Evolutionary conservation across 78 protist genomes (phyloP), one percentile per base, ranked within the genome.

Genomic region (slime mould (Dictyostelium discoideum)): DNA sequence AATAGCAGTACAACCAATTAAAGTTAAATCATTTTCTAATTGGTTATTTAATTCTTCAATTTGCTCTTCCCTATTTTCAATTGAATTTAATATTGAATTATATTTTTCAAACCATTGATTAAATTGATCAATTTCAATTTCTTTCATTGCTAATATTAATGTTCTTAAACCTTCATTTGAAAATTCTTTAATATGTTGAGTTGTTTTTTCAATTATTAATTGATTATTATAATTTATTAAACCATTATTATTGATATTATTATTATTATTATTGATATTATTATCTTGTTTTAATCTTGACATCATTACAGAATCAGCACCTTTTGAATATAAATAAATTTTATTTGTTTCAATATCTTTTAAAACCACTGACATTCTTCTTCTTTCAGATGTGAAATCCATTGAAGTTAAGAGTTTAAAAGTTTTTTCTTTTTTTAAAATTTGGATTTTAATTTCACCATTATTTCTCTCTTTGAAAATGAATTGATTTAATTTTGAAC

Each of bases 1-100:
- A 76, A 98, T 83, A 16, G 98, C 99, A 0, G 98, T 94, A 69
- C 84, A 73, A 14, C 99, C 99, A 24, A 98, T 5, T 40, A 97
- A 40, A 3, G 1, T 2, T 24, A 98, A 78, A 83, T 86, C 92
- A 22, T 18, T 5, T 72, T 98, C 99, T 32, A 98, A 44, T 42
- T 81, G 54, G 2, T 69, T 32, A 3, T 72, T 63, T 24, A 84
- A 44, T 48, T 95, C 92, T 5, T 39, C 42, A 2, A 92, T 95
- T 29, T 5, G 4, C 65, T 89, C 95, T 6, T 90, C 93, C 3
- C 99, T 85, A 40, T 40, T 80, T 3, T 87, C 82, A 22, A 85
- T 65, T 9, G 86, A n/a, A 18, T 8, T 2, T 16, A n/a, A 3
- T 22, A 98, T 98, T 22, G 5, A 50, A 3, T 97, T 46, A 72